Conservation (phyloP, 768 basidiomycete species). For the Naganishia friedmannii region DNA sequence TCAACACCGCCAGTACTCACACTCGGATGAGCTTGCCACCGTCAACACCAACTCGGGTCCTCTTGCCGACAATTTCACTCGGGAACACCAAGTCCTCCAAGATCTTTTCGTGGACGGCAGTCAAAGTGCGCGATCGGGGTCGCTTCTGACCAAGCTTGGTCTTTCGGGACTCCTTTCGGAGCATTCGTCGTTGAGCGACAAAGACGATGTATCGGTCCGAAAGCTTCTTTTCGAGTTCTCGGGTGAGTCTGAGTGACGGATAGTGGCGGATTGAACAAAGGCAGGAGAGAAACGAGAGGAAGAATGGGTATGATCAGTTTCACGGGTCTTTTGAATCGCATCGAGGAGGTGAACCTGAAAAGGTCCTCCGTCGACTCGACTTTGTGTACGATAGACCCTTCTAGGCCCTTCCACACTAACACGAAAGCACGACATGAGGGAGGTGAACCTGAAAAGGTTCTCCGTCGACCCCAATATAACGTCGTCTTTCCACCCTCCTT, state of each 20-base stretch:
- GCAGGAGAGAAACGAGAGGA: constrained; percentile 12
- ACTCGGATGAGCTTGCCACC: constrained; percentile 96
- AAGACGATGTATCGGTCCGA: constrained; percentile 99
- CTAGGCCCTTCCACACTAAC: background rate
- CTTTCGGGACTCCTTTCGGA: constrained; percentile 92
- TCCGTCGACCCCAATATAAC: constrained; percentile 45
- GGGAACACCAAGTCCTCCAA: constrained; percentile 99
- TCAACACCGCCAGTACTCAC: constrained; percentile 59
- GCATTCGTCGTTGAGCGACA: constrained; percentile 95
- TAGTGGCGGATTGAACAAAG: background rate
- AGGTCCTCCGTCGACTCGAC: constrained; percentile 33
- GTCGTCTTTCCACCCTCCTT: constrained; percentile 13
- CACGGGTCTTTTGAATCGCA: constrained; percentile 11
- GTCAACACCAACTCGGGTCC: constrained; percentile 87
- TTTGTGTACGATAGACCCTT: constrained; percentile 22
- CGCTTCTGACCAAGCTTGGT: constrained; percentile 87
- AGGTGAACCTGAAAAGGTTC: constrained; percentile 52
- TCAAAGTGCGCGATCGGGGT: constrained; percentile 93
- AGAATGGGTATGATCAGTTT: constrained; percentile 28
- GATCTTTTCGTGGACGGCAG: constrained; percentile 95
- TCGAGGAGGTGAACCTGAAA: constrained; percentile 28
- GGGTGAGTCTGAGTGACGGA: constrained; percentile 69
- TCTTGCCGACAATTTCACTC: constrained; percentile 97
- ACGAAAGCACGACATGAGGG: constrained; percentile 37
- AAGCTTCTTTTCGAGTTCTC: constrained; percentile 99